phyloP scores from a whole-genome alignment of 345 rosid species.

The Arabidopsis thaliana region DNA sequence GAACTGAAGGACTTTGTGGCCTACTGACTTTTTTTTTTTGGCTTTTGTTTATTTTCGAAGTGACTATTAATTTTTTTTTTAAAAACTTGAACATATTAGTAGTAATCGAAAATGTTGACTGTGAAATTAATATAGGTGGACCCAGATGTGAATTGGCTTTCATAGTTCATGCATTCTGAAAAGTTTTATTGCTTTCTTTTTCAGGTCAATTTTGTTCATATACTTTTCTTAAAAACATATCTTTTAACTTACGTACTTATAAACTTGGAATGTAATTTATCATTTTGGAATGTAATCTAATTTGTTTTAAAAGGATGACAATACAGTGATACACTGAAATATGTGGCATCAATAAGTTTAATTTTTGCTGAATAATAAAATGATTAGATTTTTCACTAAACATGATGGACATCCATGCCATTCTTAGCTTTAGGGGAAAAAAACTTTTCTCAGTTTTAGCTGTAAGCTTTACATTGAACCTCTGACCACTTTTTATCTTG shows the following conservation, averaged over 20 bases:
- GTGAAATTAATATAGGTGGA: slow-evolving; percentile 16
- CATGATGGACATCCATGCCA: background rate
- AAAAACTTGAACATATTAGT: background rate
- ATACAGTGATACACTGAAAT: background rate
- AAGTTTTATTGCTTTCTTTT: slow-evolving; percentile 11
- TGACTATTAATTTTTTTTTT: background rate
- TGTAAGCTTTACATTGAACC: background rate
- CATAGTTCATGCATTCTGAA: slow-evolving; percentile 14
- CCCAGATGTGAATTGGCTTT: slow-evolving; percentile 15
- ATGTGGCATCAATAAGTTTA: background rate
- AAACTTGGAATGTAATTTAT: background rate
- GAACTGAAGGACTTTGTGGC: slow-evolving; percentile 41
- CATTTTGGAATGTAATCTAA: background rate
- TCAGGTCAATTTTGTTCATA: slow-evolving; percentile 20
- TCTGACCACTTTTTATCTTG: background rate
- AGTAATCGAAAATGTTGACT: slow-evolving; percentile 24
- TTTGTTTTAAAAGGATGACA: background rate
- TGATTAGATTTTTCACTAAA: background rate
- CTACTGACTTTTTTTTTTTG: slow-evolving; percentile 27
- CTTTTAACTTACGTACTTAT: background rate
- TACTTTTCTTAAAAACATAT: background rate
- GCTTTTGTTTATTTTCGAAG: background rate
- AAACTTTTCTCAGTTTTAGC: background rate
- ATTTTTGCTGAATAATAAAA: background rate
- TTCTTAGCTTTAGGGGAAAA: background rate